Evolutionary conservation across 148 eudicot genomes (phyloP).

Genomic region (Rhododendron henanense): DNA sequence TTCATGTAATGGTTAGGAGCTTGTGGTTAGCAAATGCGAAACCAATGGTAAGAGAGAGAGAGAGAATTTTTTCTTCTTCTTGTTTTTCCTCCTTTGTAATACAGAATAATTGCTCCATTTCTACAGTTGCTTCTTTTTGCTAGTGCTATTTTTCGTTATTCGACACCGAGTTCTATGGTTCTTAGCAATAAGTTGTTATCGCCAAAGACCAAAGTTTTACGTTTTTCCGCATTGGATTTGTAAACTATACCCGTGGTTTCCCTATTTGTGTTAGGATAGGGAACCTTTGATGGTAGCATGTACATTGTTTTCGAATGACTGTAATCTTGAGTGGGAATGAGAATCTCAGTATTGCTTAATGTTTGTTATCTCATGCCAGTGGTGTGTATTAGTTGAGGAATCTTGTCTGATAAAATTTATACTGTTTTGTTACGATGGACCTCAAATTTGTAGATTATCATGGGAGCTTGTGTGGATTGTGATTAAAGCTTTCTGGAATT

Average conservation of each 20-base stretch:
- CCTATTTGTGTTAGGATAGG: background rate
- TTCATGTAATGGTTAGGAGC: background rate
- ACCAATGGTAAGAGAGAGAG: background rate
- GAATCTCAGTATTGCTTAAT: background rate
- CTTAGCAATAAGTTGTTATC: background rate
- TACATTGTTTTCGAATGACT: background rate
- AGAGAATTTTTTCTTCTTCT: background rate
- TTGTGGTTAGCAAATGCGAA: background rate
- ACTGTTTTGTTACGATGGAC: background rate
- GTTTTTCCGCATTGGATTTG: background rate
- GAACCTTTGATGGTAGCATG: background rate
- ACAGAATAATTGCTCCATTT: background rate
- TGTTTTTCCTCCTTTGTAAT: background rate
- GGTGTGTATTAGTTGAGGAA: background rate
- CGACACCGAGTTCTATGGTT: background rate
- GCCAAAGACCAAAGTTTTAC: background rate
- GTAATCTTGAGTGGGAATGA: background rate
- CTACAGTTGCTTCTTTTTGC: background rate
- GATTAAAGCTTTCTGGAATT: too few relatives aligned
- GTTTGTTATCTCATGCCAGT: background rate
- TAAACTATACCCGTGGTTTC: background rate
- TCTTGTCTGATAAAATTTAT: background rate
- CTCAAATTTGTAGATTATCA: background rate
- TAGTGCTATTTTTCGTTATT: background rate
- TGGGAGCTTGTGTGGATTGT: background rate